A percentile compares a stretch with the other conserved stretches of the same genome.
phyloP scores from a whole-genome alignment of 2,329 filamentous ascomycete genomes.

The Eutypella sp. region DNA sequence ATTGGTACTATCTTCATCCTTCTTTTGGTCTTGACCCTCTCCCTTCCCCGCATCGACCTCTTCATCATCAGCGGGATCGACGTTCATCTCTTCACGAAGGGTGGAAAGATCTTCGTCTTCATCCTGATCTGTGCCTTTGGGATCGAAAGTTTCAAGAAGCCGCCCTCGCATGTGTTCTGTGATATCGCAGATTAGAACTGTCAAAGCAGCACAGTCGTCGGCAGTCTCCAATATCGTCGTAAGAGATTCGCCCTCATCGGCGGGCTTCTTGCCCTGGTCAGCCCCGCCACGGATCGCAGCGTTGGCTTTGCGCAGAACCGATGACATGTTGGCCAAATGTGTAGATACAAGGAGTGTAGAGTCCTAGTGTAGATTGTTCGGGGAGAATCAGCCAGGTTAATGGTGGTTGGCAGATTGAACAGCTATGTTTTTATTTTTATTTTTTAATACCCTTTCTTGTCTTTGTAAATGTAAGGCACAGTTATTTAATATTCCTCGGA shows the following conservation, averaged over 20 bases:
- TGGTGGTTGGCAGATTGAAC: no score
- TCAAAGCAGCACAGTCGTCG: constrained; percentile 22
- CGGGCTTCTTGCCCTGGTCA: constrained; percentile 8
- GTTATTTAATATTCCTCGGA: no score
- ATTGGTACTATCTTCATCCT: no score
- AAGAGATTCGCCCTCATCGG: constrained; percentile 21
- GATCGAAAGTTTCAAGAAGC: constrained; percentile 17
- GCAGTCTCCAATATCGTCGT: constrained; percentile 19
- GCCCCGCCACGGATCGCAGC: constrained; percentile 12
- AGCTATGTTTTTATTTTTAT: no score
- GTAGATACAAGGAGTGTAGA: not conserved
- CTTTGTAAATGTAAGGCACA: no score
- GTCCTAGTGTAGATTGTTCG: not conserved
- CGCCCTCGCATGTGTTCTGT: constrained; percentile 22
- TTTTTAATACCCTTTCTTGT: no score
- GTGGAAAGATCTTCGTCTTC: constrained; percentile 1
- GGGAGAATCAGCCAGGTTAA: not conserved
- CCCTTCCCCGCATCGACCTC: no score
- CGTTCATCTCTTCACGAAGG: constrained; percentile 1
- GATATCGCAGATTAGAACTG: constrained; percentile 20
- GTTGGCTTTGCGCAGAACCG: constrained; percentile 19
- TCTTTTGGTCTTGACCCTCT: no score
- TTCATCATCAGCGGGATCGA: not conserved
- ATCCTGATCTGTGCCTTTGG: constrained; percentile 13
- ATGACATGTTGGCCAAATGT: constrained; percentile 11